phyloP scores from a whole-genome alignment of 257 asterid genomes.

The Solanum ahanhuiri region DNA sequence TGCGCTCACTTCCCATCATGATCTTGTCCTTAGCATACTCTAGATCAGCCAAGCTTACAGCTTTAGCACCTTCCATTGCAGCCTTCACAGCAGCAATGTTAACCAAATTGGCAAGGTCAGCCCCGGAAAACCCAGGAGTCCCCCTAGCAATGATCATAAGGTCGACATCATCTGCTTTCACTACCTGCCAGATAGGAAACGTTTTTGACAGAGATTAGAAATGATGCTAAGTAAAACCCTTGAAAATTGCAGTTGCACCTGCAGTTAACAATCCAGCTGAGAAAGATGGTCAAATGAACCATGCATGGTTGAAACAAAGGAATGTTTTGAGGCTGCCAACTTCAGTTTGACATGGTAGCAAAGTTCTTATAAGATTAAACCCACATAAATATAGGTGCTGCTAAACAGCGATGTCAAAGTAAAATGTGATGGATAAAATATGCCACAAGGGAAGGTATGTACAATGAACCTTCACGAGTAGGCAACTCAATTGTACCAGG shows the following conservation, averaged over 20 bases:
- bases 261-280: neutral
- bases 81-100: slow-evolving; percentile 84
- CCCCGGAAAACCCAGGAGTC: slow-evolving; percentile 93
- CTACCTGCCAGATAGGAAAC: slow-evolving; percentile 34
- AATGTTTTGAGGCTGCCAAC: neutral
- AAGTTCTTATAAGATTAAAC: neutral
- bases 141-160: slow-evolving; percentile 79
- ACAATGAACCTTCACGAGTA: neutral
- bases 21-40: slow-evolving; percentile 91
- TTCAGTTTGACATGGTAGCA: neutral
- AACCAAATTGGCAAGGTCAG: slow-evolving; percentile 86
- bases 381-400: neutral
- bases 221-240: neutral
- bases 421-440: neutral
- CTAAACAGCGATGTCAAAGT: neutral
- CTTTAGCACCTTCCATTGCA: slow-evolving; percentile 80
- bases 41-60: slow-evolving; percentile 66
- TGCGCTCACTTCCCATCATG: slow-evolving; percentile 93
- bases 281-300: neutral
- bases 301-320: neutral
- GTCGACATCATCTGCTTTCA: slow-evolving; percentile 90
- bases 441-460: neutral
- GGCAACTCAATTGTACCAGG: neutral
- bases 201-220: neutral
- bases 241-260: neutral